Evolutionary conservation across 169 alveolate species (phyloP), one percentile per base, ranked within the genome.

Genomic region (Eimeria tenella): DNA sequence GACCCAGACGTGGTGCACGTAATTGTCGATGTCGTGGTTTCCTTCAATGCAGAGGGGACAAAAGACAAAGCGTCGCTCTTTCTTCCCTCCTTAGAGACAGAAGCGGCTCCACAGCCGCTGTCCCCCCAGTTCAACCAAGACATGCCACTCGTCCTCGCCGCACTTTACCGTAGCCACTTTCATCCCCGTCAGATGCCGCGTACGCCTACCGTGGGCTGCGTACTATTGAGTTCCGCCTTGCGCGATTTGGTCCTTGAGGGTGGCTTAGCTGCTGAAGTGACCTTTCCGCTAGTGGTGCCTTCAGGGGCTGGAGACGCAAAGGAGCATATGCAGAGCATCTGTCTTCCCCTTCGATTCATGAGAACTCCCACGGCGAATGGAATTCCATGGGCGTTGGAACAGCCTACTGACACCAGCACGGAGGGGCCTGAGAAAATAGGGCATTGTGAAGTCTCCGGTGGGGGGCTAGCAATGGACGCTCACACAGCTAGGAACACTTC

Each of bases 141-240:
- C 7, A 56, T 83, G 63, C 91, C 91, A 10, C 91, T 56, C 55
- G 63, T 70, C 42, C 25, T 83, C 13, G 91, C 91, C 50, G 3
- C 79, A 4, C 91, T 83, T 52, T 60, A 42, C 79, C 13, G n/a
- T 49, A 19, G 79, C 56, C 91, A 83, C 77, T 8, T 60, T 25
- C 50, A 8, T 15, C 60, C 58, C 31, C 11, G 13, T 4, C 21
- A 31, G 63, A 42, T 13, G 49, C 79, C 21, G 65, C 62, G 25
- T 15, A 7, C 50, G 9, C 42, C 42, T 6, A 25, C 25, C 53
- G 71, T 49, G 89, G 23, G 50, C 25, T 83, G 58, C 50, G 79
- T 83, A 25, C 56, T 83, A 1, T 21, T 83, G 15, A 62, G 60
- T 23, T 10, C 58, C 10, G 25, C 91, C 21, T 49, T 83, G 17